phyloP scores from a whole-genome alignment of 495 filamentous ascomycete species.

The Daldinia concentrica region DNA sequence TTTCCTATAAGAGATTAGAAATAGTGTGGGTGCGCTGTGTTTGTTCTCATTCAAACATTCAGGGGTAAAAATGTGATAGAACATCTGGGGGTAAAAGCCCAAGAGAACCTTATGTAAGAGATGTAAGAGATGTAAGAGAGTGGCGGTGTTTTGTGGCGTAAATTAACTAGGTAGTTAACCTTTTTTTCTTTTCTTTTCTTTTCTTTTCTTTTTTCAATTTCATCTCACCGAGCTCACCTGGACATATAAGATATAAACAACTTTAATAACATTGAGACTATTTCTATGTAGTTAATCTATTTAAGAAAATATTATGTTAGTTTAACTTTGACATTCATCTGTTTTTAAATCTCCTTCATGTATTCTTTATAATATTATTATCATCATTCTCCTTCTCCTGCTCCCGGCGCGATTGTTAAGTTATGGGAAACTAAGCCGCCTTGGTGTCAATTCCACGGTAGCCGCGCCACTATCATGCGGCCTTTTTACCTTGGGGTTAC shows the following conservation, averaged over 20 bases:
- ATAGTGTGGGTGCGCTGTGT: not conserved
- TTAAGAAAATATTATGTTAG: constrained; percentile 50
- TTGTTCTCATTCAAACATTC: not conserved
- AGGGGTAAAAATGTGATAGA: constrained; percentile 10
- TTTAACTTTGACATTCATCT: constrained; percentile 23
- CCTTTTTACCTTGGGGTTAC: constrained; percentile 41
- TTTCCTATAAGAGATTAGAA: not conserved
- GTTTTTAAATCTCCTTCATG: constrained; percentile 20
- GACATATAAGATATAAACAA: not conserved
- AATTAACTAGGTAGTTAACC: too few relatives aligned
- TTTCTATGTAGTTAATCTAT: constrained; percentile 24
- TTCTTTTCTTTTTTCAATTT: not conserved
- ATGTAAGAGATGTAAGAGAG: not conserved
- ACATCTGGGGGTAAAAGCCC: not conserved
- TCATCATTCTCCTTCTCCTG: constrained; percentile 10
- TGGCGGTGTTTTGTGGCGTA: constrained; percentile 38
- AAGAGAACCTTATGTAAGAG: not conserved
- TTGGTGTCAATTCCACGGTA: constrained; percentile 14
- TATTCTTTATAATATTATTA: constrained; percentile 23
- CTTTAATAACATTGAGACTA: not conserved
- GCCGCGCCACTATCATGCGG: constrained; percentile 32
- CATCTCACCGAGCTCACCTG: constrained; percentile 20
- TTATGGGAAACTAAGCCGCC: constrained; percentile 6
- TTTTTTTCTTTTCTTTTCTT: not conserved
- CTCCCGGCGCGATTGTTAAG: constrained; percentile 11